Conservation (phyloP, 257 asterid species). For the Plectranthus barbatus region DNA sequence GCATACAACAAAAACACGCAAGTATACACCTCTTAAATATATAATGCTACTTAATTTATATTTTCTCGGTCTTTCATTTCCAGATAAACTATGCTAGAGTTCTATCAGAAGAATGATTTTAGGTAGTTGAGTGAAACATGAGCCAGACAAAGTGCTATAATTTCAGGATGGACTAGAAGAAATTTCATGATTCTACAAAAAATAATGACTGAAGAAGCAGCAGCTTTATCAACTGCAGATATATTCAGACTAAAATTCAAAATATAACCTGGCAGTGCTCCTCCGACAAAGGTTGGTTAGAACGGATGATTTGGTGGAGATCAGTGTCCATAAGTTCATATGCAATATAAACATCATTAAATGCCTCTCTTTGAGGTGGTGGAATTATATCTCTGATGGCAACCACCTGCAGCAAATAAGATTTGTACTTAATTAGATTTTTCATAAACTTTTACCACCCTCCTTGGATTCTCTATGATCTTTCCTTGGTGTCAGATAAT, state of each 20-base stretch:
- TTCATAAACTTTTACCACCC: not conserved
- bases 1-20: not conserved
- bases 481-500: not conserved
- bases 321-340: slow-evolving; percentile 99
- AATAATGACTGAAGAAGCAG: not conserved
- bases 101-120: too few species aligned
- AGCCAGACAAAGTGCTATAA: not conserved
- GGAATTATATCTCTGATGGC: slow-evolving; percentile 94
- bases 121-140: not conserved
- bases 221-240: not conserved
- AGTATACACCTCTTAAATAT: not conserved
- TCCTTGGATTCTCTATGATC: not conserved
- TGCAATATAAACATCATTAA: slow-evolving; percentile 92
- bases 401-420: slow-evolving; percentile 58
- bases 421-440: slow-evolving; percentile 4
- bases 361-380: slow-evolving; percentile 74
- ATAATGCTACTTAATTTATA: not conserved
- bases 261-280: slow-evolving; percentile 88
- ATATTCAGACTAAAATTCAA: slow-evolving; percentile 1
- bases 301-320: slow-evolving; percentile 94
- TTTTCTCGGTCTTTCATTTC: not conserved
- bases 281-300: slow-evolving; percentile 89
- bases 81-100: not conserved
- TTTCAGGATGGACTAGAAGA: not conserved
- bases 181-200: not conserved